Base-by-base conservation (phyloP, 2,329 filamentous ascomycete species). In the Rugonectria rugulosa region DNA sequence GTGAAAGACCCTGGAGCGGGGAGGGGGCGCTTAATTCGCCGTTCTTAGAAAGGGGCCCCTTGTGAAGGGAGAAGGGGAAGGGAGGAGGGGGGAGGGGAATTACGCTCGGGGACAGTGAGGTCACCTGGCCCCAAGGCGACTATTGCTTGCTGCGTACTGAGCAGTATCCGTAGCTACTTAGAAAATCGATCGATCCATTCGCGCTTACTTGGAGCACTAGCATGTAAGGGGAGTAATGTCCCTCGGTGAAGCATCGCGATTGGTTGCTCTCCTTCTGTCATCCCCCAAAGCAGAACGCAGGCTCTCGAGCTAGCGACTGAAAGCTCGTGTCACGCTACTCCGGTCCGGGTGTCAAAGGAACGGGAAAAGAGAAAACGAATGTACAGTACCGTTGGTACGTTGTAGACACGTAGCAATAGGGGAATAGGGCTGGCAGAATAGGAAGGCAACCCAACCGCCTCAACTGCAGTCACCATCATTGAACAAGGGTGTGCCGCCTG, bases 1-100 rank as follows among this genome's bases (percentile, higher is more conserved):
- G 27, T 31, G 24, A 15, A 20, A 46, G 43, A 46, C 43, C 43
- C 43, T 46, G 43, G 36, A 31, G 31, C n/a, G n/a, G n/a, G n/a
- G n/a, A 29, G 43, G 32, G 29, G n/a, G 31, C 14, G 31, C 31
- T 6, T 34, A 8, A 34, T 11, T 27, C 10, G 31, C 31, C n/a
- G 15, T 11, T n/a, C n/a, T n/a, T 34, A 6, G 31, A 34, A 14
- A 14, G 6, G 31, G 31, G 11, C 7, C 11, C 10, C 11, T 34
- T 34, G 31, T n/a, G 10, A 15, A 12, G 10, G 27, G 27, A 8
- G 27, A 29, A 14, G 14, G 27, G 14, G 27, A 14, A 29, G 7
- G 27, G 14, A 29, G 8, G 8, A 29, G 27, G 8, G 8, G 27
- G 7, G 27, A 47, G 31, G 10, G 23, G 17, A 11, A 8, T 21